These are phyloP conservation scores for Asterophora parasitica DNA, from an alignment of 768 basidiomycete genomes.

Conservation along the genomic window DNA sequence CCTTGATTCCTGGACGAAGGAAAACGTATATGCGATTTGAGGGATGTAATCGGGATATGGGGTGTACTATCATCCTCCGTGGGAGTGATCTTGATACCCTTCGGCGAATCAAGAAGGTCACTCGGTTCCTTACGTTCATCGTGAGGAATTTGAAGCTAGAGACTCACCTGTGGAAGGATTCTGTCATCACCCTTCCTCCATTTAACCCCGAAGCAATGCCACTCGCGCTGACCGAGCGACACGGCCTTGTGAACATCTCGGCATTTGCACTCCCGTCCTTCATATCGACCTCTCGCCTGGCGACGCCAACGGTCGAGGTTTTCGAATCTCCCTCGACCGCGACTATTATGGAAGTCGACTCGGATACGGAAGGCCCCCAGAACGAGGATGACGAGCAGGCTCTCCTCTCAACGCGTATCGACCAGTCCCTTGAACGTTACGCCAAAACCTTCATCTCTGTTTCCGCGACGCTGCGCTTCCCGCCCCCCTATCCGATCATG, in stretches of 20 bases:
- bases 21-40: conserved; percentile 99
- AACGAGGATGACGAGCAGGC: conserved; percentile 70
- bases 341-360: conserved; percentile 26
- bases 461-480: conserved; percentile 88
- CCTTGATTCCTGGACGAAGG: conserved; percentile 85
- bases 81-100: conserved; percentile 82
- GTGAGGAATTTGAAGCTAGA: conserved; percentile 93
- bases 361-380: conserved; percentile 44
- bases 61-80: conserved; percentile 89
- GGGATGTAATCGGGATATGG: conserved; percentile 88
- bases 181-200: conserved; percentile 68
- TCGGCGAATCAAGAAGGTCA: conserved; percentile 85
- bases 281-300: conserved; percentile 25
- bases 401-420: conserved; percentile 70
- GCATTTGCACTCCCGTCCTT: conserved; percentile 24
- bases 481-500: conserved; percentile 83
- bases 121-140: conserved; percentile 86
- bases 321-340: conserved; percentile 11
- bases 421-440: conserved; percentile 81
- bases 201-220: conserved; percentile 67
- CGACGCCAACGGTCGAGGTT: conserved; percentile 21
- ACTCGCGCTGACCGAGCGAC: conserved; percentile 25
- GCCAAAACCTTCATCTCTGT: conserved; percentile 85
- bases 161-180: conserved; percentile 90
- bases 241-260: conserved; percentile 15